Evolutionary conservation across 1,139 yeast species (phyloP).

Genomic region (Candida mesenterica): DNA sequence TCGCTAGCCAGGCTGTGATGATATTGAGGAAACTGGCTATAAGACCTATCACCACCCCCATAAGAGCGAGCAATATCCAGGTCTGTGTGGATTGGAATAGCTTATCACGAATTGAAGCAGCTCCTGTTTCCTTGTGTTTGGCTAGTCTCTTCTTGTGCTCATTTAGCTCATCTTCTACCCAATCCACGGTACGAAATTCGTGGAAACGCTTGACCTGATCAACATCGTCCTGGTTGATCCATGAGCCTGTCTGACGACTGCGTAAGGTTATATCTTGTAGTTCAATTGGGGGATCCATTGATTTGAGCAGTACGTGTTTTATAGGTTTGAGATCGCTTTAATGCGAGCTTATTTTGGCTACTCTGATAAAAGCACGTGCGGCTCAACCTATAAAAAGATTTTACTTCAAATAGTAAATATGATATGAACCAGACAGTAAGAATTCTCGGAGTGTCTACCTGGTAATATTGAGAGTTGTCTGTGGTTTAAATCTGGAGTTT

Average conservation of each 20-base stretch:
- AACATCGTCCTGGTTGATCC: conserved; percentile 38
- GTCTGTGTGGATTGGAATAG: conserved; percentile 54
- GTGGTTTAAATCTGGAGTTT: too few relatives aligned
- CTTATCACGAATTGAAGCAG: conserved; percentile 23
- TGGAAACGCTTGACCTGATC: conserved; percentile 47
- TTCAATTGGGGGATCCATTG: conserved; percentile 3
- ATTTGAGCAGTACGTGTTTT: not conserved
- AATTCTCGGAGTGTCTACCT: too few relatives aligned
- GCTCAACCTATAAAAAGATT: too few relatives aligned
- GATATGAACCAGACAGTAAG: too few relatives aligned
- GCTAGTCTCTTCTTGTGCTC: conserved; percentile 48
- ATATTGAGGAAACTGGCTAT: conserved; percentile 82
- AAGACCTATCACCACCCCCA: conserved; percentile 74
- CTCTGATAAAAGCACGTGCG: too few relatives aligned
- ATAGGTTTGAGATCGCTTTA: too few relatives aligned
- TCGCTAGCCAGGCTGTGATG: conserved; percentile 83
- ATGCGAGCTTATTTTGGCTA: too few relatives aligned
- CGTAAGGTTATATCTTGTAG: conserved; percentile 15
- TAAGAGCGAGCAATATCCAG: conserved; percentile 72
- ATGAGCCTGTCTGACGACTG: conserved; percentile 33
- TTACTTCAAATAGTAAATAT: too few relatives aligned
- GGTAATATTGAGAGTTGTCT: too few relatives aligned
- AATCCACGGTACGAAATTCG: conserved; percentile 72
- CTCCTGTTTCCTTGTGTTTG: conserved; percentile 11
- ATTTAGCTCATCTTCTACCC: conserved; percentile 73